Conservation (phyloP, 352 stramenopile species). For the Detonula confervacea region DNA sequence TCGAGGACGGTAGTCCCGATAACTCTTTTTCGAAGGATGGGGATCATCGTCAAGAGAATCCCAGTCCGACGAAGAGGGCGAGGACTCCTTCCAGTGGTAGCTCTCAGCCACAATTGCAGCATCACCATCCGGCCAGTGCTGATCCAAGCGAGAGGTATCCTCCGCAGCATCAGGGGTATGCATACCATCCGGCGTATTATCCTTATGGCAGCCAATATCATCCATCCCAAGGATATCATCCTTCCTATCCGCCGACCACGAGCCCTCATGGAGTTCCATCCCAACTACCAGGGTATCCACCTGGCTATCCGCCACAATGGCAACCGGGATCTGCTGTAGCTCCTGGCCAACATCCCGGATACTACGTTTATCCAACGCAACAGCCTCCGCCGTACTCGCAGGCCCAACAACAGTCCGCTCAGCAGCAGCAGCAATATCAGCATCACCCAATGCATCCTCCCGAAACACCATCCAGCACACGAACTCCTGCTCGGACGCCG, state of each 20-base stretch:
- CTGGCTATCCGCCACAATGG: conserved; percentile 9
- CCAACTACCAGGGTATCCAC: conserved; percentile 17
- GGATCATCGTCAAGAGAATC: background rate
- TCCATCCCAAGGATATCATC: conserved; percentile 15
- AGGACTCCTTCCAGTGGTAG: background rate
- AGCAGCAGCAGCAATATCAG: conserved; percentile 1
- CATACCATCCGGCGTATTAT: conserved; percentile 32
- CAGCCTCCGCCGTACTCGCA: conserved; percentile 5
- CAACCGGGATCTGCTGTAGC: background rate
- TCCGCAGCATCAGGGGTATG: conserved; percentile 17
- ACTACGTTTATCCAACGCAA: too few relatives aligned
- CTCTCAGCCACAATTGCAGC: background rate
- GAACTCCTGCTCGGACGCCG: conserved; percentile 10
- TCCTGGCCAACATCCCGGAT: conserved; percentile 1
- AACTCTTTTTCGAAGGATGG: background rate
- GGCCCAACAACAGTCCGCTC: background rate
- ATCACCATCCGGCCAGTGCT: too few relatives aligned
- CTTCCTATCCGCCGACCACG: conserved; percentile 13
- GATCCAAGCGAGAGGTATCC: background rate
- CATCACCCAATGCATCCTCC: background rate
- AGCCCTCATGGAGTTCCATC: background rate
- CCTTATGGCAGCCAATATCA: conserved; percentile 17
- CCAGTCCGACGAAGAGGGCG: conserved; percentile 4
- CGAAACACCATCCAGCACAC: conserved; percentile 3
- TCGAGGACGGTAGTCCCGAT: conserved; percentile 28